Conservation (phyloP, 306 rosid species). For the Vicia faba region DNA sequence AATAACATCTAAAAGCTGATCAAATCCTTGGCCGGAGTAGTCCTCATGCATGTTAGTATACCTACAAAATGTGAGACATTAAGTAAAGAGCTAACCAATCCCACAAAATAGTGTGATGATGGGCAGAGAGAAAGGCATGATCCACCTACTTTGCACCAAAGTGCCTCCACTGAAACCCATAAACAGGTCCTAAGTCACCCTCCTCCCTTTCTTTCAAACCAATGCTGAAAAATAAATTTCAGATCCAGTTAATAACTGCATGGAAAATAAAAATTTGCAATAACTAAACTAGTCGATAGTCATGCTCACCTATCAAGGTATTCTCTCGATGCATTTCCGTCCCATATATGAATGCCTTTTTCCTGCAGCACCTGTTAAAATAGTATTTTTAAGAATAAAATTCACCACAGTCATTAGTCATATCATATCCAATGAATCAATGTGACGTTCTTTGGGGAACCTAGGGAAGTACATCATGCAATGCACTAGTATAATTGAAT, state of each 20-base stretch:
- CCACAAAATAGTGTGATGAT: slow-evolving; percentile 15
- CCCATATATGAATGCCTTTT: slow-evolving; percentile 91
- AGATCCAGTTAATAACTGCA: slow-evolving; percentile 36
- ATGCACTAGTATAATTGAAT: slow-evolving; percentile 1
- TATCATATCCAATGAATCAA: slow-evolving; percentile 12
- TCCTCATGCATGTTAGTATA: slow-evolving; percentile 92
- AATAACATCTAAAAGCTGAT: slow-evolving; percentile 87
- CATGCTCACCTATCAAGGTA: slow-evolving; percentile 87
- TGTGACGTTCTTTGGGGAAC: slow-evolving; percentile 21
- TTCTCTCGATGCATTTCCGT: slow-evolving; percentile 93
- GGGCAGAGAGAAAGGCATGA: slow-evolving; percentile 15
- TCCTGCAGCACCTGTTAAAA: slow-evolving; percentile 80
- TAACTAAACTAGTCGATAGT: slow-evolving; percentile 21
- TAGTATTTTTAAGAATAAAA: slow-evolving; percentile 33
- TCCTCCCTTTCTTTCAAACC: slow-evolving; percentile 86
- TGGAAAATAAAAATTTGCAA: slow-evolving; percentile 9
- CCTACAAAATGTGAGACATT: slow-evolving; percentile 51
- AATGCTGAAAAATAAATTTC: slow-evolving; percentile 53
- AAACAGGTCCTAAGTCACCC: slow-evolving; percentile 97
- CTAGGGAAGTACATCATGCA: slow-evolving; percentile 10
- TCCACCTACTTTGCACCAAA: slow-evolving; percentile 89
- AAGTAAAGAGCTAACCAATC: background rate
- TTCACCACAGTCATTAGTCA: slow-evolving; percentile 6
- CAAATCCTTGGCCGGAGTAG: slow-evolving; percentile 89
- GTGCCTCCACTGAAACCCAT: slow-evolving; percentile 99